phyloP scores from a whole-genome alignment of 176 grass and related monocot genomes.

The Paspalum notatum region DNA sequence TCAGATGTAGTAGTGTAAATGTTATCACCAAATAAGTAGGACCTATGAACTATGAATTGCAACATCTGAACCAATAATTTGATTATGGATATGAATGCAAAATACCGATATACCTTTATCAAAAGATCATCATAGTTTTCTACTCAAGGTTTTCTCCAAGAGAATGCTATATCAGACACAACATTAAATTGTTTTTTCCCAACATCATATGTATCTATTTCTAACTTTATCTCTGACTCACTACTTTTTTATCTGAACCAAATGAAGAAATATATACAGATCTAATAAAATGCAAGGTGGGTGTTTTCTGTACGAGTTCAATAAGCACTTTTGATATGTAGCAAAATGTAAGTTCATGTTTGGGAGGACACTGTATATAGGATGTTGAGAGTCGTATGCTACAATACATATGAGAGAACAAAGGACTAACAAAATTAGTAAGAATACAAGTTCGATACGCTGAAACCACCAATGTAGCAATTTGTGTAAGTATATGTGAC shows the following conservation, averaged over 20 bases:
- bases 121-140: not conserved
- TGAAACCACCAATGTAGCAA: not conserved
- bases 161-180: not conserved
- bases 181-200: not conserved
- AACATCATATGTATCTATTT: not conserved
- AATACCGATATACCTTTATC: not conserved
- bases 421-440: not conserved
- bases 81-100: not conserved
- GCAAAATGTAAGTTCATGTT: not conserved
- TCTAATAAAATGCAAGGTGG: constrained; percentile 15
- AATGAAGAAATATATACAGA: not conserved
- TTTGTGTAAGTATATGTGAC: not conserved
- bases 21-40: not conserved
- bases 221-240: not conserved
- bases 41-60: not conserved
- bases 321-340: not conserved
- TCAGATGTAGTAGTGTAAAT: not conserved
- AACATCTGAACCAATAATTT: not conserved
- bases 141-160: not conserved
- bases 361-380: not conserved
- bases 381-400: not conserved
- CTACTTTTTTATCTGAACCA: not conserved
- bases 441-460: not conserved
- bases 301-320: not conserved
- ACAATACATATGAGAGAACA: not conserved